Conservation (phyloP, 257 asterid genomes). For the Salvia hispanica region DNA sequence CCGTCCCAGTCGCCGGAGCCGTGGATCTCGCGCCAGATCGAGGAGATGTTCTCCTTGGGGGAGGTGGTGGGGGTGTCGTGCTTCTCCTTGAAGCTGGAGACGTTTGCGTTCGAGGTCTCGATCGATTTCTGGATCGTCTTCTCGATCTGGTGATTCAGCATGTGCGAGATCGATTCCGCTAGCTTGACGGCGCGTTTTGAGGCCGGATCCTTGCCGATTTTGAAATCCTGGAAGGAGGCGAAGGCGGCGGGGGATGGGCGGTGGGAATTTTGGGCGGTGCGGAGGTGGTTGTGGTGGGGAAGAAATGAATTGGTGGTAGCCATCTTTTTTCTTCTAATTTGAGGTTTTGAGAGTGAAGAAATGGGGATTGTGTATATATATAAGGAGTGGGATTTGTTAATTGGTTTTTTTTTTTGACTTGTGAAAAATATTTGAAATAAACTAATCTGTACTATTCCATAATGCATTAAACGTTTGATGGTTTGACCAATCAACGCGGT, state of each 20-base stretch:
- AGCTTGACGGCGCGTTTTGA: conserved; percentile 45
- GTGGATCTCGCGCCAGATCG: conserved; percentile 58
- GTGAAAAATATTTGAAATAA: neutral
- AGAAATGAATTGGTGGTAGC: conserved; percentile 34
- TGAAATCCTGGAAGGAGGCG: conserved; percentile 29
- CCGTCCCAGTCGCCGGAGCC: conserved; percentile 61
- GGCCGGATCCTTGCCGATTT: conserved; percentile 28
- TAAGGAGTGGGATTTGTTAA: neutral
- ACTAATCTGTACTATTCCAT: no score
- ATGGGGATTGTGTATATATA: neutral
- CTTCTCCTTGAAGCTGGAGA: conserved; percentile 39
- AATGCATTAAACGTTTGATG: neutral
- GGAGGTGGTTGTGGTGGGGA: conserved; percentile 28
- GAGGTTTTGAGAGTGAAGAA: neutral
- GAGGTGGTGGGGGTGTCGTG: conserved; percentile 51
- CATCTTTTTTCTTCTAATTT: conserved; percentile 30
- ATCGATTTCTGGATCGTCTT: conserved; percentile 40
- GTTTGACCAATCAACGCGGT: conserved; percentile 1
- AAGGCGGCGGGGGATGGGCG: conserved; percentile 19
- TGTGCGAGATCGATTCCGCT: conserved; percentile 52
- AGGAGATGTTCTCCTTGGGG: conserved; percentile 61
- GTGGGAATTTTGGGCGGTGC: conserved; percentile 13
- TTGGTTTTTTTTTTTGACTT: conserved; percentile 1
- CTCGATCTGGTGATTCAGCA: conserved; percentile 52
- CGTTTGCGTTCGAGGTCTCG: conserved; percentile 22